phyloP scores from a whole-genome alignment of 176 grass and related monocot species.

The Aechmea fasciata region DNA sequence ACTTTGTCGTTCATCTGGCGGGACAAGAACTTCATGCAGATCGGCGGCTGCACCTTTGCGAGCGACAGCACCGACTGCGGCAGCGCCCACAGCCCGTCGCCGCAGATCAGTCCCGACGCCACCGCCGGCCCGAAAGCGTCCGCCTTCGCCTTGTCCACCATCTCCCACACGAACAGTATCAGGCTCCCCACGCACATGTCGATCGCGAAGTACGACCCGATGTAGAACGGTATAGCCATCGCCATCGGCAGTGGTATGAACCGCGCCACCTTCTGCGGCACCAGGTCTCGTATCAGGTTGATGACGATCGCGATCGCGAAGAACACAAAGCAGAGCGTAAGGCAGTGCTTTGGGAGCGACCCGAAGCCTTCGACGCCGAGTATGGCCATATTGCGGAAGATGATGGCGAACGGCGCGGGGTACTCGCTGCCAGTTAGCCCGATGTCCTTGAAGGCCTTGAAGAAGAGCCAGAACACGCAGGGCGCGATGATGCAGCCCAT shows the following conservation, averaged over 20 bases:
- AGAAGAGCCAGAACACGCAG: constrained; percentile 56
- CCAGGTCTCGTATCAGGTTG: constrained; percentile 33
- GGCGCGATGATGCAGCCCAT: constrained; percentile 49
- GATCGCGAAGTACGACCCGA: constrained; percentile 43
- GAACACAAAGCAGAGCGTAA: constrained; percentile 34
- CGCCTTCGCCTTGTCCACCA: constrained; percentile 35
- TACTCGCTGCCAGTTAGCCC: constrained; percentile 22
- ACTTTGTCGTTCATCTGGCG: constrained; percentile 39
- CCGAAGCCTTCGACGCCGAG: constrained; percentile 38
- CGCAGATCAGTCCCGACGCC: constrained; percentile 44
- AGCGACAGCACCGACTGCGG: constrained; percentile 46
- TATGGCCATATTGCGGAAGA: constrained; percentile 60
- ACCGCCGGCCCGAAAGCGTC: constrained; percentile 31
- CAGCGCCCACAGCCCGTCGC: constrained; percentile 44
- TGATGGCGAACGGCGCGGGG: constrained; percentile 40
- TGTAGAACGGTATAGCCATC: constrained; percentile 50
- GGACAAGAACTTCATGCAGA: constrained; percentile 68
- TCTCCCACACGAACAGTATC: constrained; percentile 41
- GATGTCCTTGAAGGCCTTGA: constrained; percentile 41
- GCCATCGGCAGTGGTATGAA: constrained; percentile 51
- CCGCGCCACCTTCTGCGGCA: constrained; percentile 24
- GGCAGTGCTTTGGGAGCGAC: constrained; percentile 33
- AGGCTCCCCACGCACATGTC: constrained; percentile 42
- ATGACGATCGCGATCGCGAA: constrained; percentile 22
- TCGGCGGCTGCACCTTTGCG: constrained; percentile 36